Conservation (phyloP, 805 yeast genomes). For the Sungouiella blattae region DNA sequence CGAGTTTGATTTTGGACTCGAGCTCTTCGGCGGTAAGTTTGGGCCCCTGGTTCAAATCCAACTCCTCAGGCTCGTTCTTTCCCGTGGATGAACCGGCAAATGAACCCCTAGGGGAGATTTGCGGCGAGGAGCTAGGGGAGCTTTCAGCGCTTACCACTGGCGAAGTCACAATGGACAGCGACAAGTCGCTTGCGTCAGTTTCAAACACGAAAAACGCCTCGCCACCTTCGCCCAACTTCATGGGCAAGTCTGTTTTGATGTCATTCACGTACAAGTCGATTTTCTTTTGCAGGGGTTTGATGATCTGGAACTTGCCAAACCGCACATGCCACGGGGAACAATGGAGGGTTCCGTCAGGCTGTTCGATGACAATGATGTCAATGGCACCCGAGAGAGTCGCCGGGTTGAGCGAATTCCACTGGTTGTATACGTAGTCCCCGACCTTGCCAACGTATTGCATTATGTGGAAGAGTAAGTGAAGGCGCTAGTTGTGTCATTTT, state of each 20-base stretch:
- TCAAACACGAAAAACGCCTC: conserved; percentile 97
- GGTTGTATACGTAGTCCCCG: conserved; percentile 89
- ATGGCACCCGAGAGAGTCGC: conserved; percentile 96
- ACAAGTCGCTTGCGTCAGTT: conserved; percentile 61
- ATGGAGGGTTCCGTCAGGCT: conserved; percentile 71
- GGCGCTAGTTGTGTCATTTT: no score
- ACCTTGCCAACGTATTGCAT: conserved; percentile 98
- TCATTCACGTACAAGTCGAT: conserved; percentile 88
- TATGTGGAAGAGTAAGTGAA: conserved; percentile 1
- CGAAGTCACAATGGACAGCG: conserved; percentile 75
- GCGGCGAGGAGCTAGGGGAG: conserved; percentile 53
- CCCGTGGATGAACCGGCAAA: conserved; percentile 3
- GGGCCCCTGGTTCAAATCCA: conserved; percentile 28
- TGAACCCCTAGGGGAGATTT: conserved; percentile 13
- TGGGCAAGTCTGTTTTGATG: conserved; percentile 74
- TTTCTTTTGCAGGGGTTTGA: conserved; percentile 93
- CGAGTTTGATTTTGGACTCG: conserved; percentile 27
- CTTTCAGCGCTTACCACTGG: conserved; percentile 71
- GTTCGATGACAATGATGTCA: conserved; percentile 92
- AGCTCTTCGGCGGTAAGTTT: conserved; percentile 15
- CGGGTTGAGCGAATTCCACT: conserved; percentile 96
- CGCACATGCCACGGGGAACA: conserved; percentile 97
- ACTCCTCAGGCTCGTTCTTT: conserved; percentile 28
- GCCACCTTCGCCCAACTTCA: conserved; percentile 97
- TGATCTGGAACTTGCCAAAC: conserved; percentile 88